These are phyloP conservation scores for Phialemoniopsis sp. DNA, from an alignment of 2,329 filamentous ascomycete species.

Conservation along the genomic window DNA sequence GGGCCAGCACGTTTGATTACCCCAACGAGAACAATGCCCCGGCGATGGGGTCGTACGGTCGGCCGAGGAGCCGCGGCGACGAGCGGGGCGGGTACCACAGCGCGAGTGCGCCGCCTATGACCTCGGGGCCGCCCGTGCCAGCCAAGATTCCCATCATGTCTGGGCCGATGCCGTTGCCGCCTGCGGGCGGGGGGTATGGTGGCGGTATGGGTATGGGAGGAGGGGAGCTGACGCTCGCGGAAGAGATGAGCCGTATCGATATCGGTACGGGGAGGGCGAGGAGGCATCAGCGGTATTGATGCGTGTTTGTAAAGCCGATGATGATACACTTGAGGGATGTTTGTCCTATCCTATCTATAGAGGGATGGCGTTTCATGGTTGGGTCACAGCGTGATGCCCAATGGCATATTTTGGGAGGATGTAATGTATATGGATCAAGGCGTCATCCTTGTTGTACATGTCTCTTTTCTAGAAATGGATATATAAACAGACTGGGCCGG, in stretches of 20 bases:
- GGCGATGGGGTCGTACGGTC: slow-evolving; percentile 20
- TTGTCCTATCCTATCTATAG: too few relatives aligned
- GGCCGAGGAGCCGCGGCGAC: slow-evolving; percentile 19
- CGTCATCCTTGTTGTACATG: too few relatives aligned
- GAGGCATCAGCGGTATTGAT: slow-evolving; percentile 26
- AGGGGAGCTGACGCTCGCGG: slow-evolving; percentile 57
- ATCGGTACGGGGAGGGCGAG: slow-evolving; percentile 57
- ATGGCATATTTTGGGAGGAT: too few relatives aligned
- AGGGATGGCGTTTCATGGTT: too few relatives aligned
- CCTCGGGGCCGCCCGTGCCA: too few relatives aligned
- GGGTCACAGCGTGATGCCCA: too few relatives aligned
- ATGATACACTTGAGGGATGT: too few relatives aligned
- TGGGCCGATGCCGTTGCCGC: slow-evolving; percentile 16
- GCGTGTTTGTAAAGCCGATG: too few relatives aligned
- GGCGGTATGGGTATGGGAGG: slow-evolving; percentile 14
- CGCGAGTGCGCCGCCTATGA: slow-evolving; percentile 46
- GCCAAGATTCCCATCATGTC: slow-evolving; percentile 60
- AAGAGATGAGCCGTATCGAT: slow-evolving; percentile 68
- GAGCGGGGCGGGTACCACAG: slow-evolving; percentile 17
- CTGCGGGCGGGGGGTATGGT: slow-evolving; percentile 8
- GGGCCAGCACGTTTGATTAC: slow-evolving; percentile 49
- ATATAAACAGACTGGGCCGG: too few relatives aligned
- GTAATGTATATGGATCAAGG: too few relatives aligned
- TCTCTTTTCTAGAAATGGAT: too few relatives aligned
- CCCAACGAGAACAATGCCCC: slow-evolving; percentile 47